Base-by-base conservation (phyloP, 2,329 filamentous ascomycete species). In the Cytospora piceae region DNA sequence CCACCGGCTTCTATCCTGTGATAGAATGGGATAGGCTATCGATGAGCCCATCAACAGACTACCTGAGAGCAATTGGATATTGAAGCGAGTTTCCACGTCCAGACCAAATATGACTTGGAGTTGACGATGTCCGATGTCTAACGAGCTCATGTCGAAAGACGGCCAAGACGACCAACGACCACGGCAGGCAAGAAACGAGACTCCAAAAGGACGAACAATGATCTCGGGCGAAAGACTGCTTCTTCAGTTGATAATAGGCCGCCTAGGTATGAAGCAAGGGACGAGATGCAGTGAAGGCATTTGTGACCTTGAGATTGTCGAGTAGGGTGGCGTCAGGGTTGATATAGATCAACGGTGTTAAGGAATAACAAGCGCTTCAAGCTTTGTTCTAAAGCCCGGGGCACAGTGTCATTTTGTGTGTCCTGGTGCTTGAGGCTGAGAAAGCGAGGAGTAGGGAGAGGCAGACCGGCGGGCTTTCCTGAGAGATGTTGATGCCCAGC, bases 41-140 rank as follows among this genome's bases (percentile, higher is more conserved):
- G 63, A 60, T 5, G 52, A 61, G 22, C 63, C 58, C 49, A 65
- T 24, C 20, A 65, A 24, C 11, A 65, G 11, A 24, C 37, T 39
- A 3, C 57, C 63, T 3, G 39, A 61, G 7, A 34, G 17, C 34
- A 32, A 20, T 17, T 22, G 12, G 56, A 17, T 27, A 2, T 11
- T 29, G 49, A 49, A 46, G 29, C 15, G 14, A 14, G n/a, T 7
- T 24, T 9, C 31, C 20, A 8, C 2, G 32, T 32, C 54, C 37
- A n/a, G 39, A 17, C 8, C 32, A 20, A 29, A 14, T 8, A 57
- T 5, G 37, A 0, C 7, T 15, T 37, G 39, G 39, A 17, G 17
- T 58, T 31, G 8, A 11, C 12, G 15, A n/a, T 11, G 4, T 20
- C 8, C 56, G 15, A 49, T 17, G 24, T 5, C 22, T 11, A 29